Evolutionary conservation across 2,329 filamentous ascomycete species (phyloP), one percentile per base, ranked within the genome.

Genomic region (Trichoderma sp.): DNA sequence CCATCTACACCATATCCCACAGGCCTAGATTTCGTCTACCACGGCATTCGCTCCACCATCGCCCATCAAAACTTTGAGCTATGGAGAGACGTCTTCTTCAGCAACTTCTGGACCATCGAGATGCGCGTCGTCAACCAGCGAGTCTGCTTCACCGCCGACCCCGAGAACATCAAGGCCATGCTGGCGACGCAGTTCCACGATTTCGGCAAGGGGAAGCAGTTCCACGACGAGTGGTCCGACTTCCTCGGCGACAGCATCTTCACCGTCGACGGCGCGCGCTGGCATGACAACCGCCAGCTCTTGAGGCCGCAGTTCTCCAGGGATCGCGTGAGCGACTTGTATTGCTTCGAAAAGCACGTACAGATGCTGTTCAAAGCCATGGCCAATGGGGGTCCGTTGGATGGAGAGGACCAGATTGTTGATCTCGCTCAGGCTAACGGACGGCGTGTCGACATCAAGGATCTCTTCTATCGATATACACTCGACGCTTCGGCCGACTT

Each of bases 401-500:
- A 88, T 39, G 84, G 89, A 58, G 84, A 89, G 57, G 78, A 86
- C 58, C 87, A 91, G 70, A 75, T 86, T 25, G 89, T 93, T 74
- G 88, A 91, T 76, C 70, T 87, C 81, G 74, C 87, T 80, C 64
- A 82, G 82, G 76, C 89, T 84, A 82, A 89, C 80, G 78, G 91
- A 78, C 82, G 81, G 57, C 83, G 86, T 10, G 32, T 94, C 34
- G 88, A 96, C 73, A 87, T 94, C 9, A 86, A 88, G 71, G 87
- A 93, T 69, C 82, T 97, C 65, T 90, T 97, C 79, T 96, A 93
- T 81, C 85, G 92, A n/a, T 90, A 90, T 74, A 94, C 93, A 0
- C 84, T 97, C 32, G 94, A 97, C 78, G 89, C 92, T 8, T 89
- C 92, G 2, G 97, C 93, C 0, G 91, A 96, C 73, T 97, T 97